Conservation (phyloP, 2,329 filamentous ascomycete genomes). For the Trichoderma sp. region DNA sequence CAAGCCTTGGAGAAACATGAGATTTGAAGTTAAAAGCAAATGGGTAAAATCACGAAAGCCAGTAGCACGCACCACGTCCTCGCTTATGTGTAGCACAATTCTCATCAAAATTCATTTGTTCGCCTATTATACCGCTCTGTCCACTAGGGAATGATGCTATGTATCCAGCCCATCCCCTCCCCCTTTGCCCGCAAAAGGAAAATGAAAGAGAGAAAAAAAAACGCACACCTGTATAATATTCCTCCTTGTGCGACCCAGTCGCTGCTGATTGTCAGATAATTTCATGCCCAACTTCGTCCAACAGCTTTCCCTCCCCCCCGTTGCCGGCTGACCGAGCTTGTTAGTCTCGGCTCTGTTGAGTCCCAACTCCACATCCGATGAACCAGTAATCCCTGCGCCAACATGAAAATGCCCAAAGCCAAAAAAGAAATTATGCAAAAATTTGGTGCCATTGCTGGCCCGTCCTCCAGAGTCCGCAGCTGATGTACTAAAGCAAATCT, state of each 20-base stretch:
- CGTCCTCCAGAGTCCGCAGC: constrained; percentile 3
- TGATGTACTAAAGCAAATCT: constrained; percentile 8
- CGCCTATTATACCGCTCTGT: not conserved
- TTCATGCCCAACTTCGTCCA: constrained; percentile 1
- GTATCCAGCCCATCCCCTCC: not conserved
- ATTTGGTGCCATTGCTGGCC: constrained; percentile 18
- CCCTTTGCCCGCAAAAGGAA: constrained; percentile 9
- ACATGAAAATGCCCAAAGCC: not conserved
- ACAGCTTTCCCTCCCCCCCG: not conserved
- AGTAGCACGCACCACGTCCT: not conserved
- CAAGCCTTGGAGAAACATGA: not conserved
- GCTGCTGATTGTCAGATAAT: constrained; percentile 7
- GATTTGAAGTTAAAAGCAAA: not conserved
- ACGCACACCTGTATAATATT: not conserved
- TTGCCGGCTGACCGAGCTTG: constrained; percentile 12
- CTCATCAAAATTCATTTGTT: constrained; percentile 1
- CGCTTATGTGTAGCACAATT: not conserved
- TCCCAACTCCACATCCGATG: constrained; percentile 16
- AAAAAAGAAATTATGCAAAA: constrained; percentile 10
- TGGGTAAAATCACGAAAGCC: not conserved
- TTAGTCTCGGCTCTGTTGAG: constrained; percentile 11
- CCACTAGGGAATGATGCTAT: not conserved
- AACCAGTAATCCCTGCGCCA: constrained; percentile 11
- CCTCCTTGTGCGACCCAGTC: constrained; percentile 5
- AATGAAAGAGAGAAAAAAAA: not conserved